Conservation (phyloP, 345 rosid species). For the Cochlearia excelsa region DNA sequence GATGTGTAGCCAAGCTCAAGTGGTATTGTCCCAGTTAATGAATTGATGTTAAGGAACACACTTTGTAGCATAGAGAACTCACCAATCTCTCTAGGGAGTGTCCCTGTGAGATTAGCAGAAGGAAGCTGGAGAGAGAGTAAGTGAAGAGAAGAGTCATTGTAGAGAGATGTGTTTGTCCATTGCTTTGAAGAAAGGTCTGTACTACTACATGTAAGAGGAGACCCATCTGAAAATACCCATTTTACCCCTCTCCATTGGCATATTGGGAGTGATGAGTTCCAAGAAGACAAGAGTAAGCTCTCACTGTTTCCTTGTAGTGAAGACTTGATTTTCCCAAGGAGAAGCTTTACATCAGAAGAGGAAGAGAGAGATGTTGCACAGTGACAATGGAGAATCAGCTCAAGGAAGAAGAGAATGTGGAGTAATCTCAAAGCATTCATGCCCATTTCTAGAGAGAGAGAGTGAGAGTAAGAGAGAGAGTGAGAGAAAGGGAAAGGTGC, state of each 20-base stretch:
- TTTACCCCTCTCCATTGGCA: constrained; percentile 98
- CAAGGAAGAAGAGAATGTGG: constrained; percentile 37
- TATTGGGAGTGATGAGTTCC: constrained; percentile 85
- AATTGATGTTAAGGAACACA: constrained; percentile 72
- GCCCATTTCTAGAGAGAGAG: constrained; percentile 26
- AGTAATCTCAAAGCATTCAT: constrained; percentile 55
- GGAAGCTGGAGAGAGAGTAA: constrained; percentile 73
- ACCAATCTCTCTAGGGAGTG: constrained; percentile 84
- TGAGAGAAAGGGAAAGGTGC: constrained; percentile 21
- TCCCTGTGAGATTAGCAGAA: constrained; percentile 91
- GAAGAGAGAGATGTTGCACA: constrained; percentile 25
- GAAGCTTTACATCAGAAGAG: constrained; percentile 70
- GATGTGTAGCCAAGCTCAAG: constrained; percentile 92
- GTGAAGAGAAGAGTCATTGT: constrained; percentile 70
- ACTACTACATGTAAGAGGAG: constrained; percentile 47
- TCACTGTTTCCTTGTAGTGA: constrained; percentile 77
- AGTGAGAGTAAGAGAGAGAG: constrained; percentile 28
- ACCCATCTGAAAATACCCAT: constrained; percentile 77
- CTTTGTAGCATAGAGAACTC: constrained; percentile 86
- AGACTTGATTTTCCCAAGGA: constrained; percentile 64
- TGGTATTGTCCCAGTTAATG: constrained; percentile 75
- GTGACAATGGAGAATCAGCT: constrained; percentile 8
- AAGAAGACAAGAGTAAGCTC: constrained; percentile 77
- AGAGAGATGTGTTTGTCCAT: constrained; percentile 66
- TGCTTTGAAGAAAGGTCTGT: constrained; percentile 57